Percentiles rank a stretch among this genome's conserved stretches.
Evolutionary conservation across 805 yeast species (phyloP).

Genomic region (Wilhelminamyces savonicus): DNA sequence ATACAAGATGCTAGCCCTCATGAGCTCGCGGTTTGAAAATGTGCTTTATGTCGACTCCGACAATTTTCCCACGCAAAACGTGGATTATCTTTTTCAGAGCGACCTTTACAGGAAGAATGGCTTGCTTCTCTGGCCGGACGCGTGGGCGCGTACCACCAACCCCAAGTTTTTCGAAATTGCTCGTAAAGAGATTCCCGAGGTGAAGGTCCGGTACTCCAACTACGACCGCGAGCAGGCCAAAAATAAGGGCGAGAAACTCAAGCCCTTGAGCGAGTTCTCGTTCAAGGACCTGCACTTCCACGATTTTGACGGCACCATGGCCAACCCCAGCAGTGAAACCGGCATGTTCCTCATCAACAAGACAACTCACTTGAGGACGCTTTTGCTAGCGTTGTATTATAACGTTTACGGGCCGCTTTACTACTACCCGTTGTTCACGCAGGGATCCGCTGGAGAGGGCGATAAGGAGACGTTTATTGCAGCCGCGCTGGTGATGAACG

Average conservation of each 20-base stretch:
- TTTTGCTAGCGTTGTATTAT: slow-evolving; percentile 57
- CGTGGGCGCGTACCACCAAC: slow-evolving; percentile 63
- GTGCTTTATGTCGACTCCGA: slow-evolving; percentile 47
- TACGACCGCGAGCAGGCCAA: slow-evolving; percentile 28
- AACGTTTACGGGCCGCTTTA: slow-evolving; percentile 59
- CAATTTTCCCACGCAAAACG: slow-evolving; percentile 37
- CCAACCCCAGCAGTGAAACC: slow-evolving; percentile 64
- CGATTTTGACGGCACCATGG: slow-evolving; percentile 56
- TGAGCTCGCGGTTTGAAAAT: slow-evolving; percentile 52
- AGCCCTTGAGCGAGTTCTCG: slow-evolving; percentile 16
- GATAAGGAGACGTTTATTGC: slow-evolving; percentile 73
- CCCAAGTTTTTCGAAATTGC: slow-evolving; percentile 57
- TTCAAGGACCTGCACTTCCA: slow-evolving; percentile 41
- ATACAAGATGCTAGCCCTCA: slow-evolving; percentile 49
- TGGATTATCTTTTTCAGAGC: slow-evolving; percentile 42
- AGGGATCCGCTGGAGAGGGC: slow-evolving; percentile 74
- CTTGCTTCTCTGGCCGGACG: slow-evolving; percentile 61
- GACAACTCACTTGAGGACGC: slow-evolving; percentile 49
- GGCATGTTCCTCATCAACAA: slow-evolving; percentile 65
- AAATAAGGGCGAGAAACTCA: slow-evolving; percentile 21
- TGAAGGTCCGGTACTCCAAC: slow-evolving; percentile 24
- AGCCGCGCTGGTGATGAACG: slow-evolving; percentile 50
- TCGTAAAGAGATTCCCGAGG: slow-evolving; percentile 23
- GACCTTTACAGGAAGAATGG: slow-evolving; percentile 40
- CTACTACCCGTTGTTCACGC: slow-evolving; percentile 64